These are phyloP conservation scores for Xylogone sp. DNA, from an alignment of 2,329 filamentous ascomycete genomes.

Conservation along the genomic window DNA sequence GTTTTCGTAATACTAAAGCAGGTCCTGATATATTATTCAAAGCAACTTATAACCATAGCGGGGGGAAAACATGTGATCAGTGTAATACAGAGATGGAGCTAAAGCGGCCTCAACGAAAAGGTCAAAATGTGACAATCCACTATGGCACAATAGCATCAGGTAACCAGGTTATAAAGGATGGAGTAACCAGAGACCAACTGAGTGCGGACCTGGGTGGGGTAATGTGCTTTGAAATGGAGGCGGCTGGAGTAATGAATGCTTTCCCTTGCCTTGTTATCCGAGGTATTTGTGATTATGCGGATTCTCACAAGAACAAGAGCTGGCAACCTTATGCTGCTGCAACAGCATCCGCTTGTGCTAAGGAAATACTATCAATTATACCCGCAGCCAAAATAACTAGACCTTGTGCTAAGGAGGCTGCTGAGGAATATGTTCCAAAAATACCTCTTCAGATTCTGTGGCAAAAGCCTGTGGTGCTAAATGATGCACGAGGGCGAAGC, in stretches of 20 bases:
- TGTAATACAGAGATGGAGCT: conserved; percentile 1
- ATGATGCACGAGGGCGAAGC: not conserved
- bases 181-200: conserved; percentile 1
- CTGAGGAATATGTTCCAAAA: not conserved
- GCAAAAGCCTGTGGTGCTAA: not conserved
- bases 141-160: conserved; percentile 12
- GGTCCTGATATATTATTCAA: conserved; percentile 7
- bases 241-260: too few relatives aligned
- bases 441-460: not conserved
- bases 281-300: conserved; percentile 7
- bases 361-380: conserved; percentile 3
- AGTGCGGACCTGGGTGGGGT: conserved; percentile 1
- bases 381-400: not conserved
- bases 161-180: conserved; percentile 10
- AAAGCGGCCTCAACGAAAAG: not conserved
- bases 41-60: conserved; percentile 4
- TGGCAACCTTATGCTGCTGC: conserved; percentile 9
- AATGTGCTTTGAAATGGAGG: not conserved
- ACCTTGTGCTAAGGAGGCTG: not conserved
- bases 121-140: conserved; percentile 1
- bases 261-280: conserved; percentile 8
- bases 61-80: conserved; percentile 3
- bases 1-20: not conserved
- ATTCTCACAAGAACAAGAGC: conserved; percentile 6
- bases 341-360: conserved; percentile 4